Evolutionary conservation across 1,284 basidiomycete species (phyloP), one percentile per base, ranked within the genome.

Genomic region (Pisolithus thermaeus): DNA sequence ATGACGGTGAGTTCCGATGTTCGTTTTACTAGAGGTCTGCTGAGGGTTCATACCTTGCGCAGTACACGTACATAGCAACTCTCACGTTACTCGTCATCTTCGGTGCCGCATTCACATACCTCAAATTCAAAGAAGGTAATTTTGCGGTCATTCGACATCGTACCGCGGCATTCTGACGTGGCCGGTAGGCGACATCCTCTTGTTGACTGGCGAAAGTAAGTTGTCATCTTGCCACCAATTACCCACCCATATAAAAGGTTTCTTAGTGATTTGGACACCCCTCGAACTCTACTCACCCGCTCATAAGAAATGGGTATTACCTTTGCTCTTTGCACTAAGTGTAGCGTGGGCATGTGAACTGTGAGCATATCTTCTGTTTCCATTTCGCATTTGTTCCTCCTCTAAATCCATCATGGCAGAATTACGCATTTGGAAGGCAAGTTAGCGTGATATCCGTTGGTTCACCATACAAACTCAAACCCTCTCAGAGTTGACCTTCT

Each of bases 381-480:
- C n/a, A 30, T 51, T 46, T 42, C 27, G n/a, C 14, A 18, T 5
- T 14, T 28, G 22, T 35, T 1, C 11, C 30, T 36, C 12, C 12
- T 36, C n/a, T 22, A 32, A 32, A 36, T 12, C 7, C 12, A n/a
- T 8, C 18, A 14, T 51, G 12, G 30, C 47, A 89, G 86, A n/a
- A 75, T 87, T 20, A 88, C 87, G 1, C 87, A 89, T 66, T 74
- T 89, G n/a, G 86, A 89, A 80, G 86, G 85, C 81, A 57, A 52
- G 49, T 43, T 39, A 23, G 41, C 46, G 3, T 1, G 14, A 11
- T 16, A 45, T 2, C 23, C 25, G 1, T 38, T 25, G 3, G 49
- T 12, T 52, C 37, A 20, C 28, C 12, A 12, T 12, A 14, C 54
- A 57, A 41, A 52, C 42, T 32, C 25, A 53, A 39, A 43, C 18